Evolutionary conservation across 1,284 basidiomycete species (phyloP).

Genomic region (Pisolithus thermaeus): DNA sequence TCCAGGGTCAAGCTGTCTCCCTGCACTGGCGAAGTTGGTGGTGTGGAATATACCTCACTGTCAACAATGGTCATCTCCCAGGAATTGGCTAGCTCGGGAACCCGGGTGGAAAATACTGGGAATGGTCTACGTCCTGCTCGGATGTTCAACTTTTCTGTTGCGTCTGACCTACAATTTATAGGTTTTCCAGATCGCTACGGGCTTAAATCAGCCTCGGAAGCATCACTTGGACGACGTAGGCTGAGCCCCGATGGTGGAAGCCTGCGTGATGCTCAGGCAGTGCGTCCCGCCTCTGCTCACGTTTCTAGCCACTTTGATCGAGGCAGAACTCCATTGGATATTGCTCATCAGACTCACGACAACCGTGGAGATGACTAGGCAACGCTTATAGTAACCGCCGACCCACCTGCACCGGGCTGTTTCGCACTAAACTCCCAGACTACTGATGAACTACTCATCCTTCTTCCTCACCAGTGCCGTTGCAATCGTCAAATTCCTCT

Average conservation of each 20-base stretch:
- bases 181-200: not conserved
- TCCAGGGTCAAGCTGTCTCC: conserved; percentile 27
- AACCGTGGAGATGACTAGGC: too few species aligned
- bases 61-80: conserved; percentile 19
- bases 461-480: too few species aligned
- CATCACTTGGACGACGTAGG: not conserved
- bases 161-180: not conserved
- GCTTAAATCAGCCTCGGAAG: conserved; percentile 2
- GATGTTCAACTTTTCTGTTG: not conserved
- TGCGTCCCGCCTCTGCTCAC: not conserved
- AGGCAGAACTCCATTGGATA: not conserved
- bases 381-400: too few species aligned
- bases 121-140: not conserved
- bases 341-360: not conserved
- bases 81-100: not conserved
- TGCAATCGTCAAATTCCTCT: too few species aligned
- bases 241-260: not conserved
- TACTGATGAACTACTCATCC: too few species aligned
- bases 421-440: too few species aligned
- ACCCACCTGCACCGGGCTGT: too few species aligned
- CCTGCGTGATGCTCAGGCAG: not conserved
- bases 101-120: conserved; percentile 9
- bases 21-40: conserved; percentile 47
- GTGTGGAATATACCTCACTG: conserved; percentile 54
- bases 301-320: not conserved